Base-by-base conservation (phyloP, 116 monocot species). In the Thalassia testudinum region DNA sequence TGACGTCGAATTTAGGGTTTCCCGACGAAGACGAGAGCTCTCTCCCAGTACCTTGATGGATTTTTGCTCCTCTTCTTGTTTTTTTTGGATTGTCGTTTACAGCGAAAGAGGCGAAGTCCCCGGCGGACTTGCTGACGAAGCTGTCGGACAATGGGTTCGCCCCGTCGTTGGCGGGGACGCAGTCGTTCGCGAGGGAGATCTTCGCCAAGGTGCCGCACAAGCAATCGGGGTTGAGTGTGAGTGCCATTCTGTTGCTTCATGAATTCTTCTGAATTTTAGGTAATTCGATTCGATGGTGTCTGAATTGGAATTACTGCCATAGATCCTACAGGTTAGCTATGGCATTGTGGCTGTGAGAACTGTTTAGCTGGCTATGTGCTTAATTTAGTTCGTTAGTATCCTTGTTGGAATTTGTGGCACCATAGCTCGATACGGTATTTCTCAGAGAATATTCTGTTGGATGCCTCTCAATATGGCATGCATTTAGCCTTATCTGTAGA, bases 41-140 rank as follows among this genome's bases (percentile, higher is more conserved):
- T n/a, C n/a, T n/a, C n/a, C n/a, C n/a, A n/a, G n/a, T n/a, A n/a
- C n/a, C n/a, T n/a, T n/a, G n/a, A n/a, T n/a, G 15, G 15, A 45
- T 44, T 54, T 2, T 27, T 26, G 49, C 1, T 56, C 7, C 8
- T 50, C 54, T 37, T 30, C 11, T 13, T 7, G 18, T 18, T 24
- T 25, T 12, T 34, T 64, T 12, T 24, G 13, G 10, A 5, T 12
- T 19, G 38, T 37, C 19, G 15, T 73, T 5, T 58, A 69, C 72
- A 93, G 97, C 97, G 8, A 89, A 80, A 65, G 76, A 97, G 50
- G 65, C 79, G n/a, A 61, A 75, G 1, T 82, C 85, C 0, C 70
- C 85, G 14, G 49, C 27, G 23, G 82, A 82, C 37, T 66, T 97
- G 7, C 28, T 58, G 17, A 47, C 60, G 7, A 80, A 82, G 61